Evolutionary conservation across 2,329 filamentous ascomycete species (phyloP).

Genomic region (Microsporum ferrugineum): DNA sequence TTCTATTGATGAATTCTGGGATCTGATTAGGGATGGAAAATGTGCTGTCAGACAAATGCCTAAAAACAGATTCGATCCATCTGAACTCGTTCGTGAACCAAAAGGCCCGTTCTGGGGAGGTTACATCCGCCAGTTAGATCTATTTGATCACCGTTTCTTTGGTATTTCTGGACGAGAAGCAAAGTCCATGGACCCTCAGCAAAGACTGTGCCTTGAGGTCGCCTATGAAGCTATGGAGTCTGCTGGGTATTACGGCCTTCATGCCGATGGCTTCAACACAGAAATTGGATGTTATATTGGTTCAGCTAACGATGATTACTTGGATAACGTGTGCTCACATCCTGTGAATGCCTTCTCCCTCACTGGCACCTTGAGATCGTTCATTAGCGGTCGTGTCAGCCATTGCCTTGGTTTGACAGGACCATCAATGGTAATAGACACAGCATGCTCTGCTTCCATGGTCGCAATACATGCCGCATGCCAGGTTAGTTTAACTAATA

Average conservation of each 20-base stretch:
- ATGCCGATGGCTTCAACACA: slow-evolving; percentile 3
- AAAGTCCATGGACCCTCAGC: slow-evolving; percentile 17
- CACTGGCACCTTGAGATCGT: slow-evolving; percentile 15
- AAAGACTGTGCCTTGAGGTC: slow-evolving; percentile 14
- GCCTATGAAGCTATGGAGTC: slow-evolving; percentile 13
- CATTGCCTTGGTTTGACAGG: slow-evolving; percentile 22
- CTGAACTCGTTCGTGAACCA: slow-evolving; percentile 9
- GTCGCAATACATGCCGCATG: slow-evolving; percentile 22
- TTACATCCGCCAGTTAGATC: slow-evolving; percentile 16
- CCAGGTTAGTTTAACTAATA: slow-evolving; percentile 18
- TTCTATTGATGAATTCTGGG: background rate
- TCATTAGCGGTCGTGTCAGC: slow-evolving; percentile 22
- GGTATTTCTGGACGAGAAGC: slow-evolving; percentile 12
- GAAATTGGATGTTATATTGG: slow-evolving; percentile 13
- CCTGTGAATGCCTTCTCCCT: slow-evolving; percentile 11
- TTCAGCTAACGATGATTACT: slow-evolving; percentile 1
- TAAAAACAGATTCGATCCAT: background rate
- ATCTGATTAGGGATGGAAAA: background rate
- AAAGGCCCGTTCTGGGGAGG: slow-evolving; percentile 2
- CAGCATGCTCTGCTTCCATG: slow-evolving; percentile 20
- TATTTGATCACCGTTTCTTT: slow-evolving; percentile 24
- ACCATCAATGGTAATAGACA: slow-evolving; percentile 21
- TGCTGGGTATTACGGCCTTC: slow-evolving; percentile 6
- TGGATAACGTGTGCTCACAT: slow-evolving; percentile 4
- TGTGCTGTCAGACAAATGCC: background rate